phyloP scores from a whole-genome alignment of 2,329 filamentous ascomycete species.

The Ophiosphaerella narmari region DNA sequence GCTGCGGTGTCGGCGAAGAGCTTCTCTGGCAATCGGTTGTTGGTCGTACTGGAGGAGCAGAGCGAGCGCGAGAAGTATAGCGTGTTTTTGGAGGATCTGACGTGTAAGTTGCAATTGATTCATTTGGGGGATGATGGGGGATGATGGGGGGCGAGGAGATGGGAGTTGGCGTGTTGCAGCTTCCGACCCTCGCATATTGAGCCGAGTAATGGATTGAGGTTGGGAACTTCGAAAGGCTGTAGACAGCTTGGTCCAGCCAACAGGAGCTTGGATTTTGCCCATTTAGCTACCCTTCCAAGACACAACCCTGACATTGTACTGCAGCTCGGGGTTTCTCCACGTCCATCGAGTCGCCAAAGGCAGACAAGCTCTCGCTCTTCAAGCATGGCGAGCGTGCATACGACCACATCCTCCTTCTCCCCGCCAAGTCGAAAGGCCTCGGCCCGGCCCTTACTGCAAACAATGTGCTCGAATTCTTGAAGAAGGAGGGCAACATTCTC shows the following conservation, averaged over 20 bases:
- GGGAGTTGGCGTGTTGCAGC: not conserved
- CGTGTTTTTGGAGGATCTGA: slow-evolving; percentile 75
- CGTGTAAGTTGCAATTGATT: slow-evolving; percentile 57
- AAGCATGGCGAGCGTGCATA: slow-evolving; percentile 84
- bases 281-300: too few relatives aligned
- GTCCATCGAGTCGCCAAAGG: slow-evolving; percentile 68
- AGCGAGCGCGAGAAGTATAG: slow-evolving; percentile 82
- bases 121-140: not conserved
- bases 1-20: slow-evolving; percentile 76
- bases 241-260: slow-evolving; percentile 3
- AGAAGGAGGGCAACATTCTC: slow-evolving; percentile 88
- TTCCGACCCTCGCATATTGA: not conserved
- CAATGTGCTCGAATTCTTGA: slow-evolving; percentile 86
- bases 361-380: slow-evolving; percentile 71
- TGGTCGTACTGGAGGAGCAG: slow-evolving; percentile 84
- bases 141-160: not conserved
- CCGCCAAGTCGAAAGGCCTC: slow-evolving; percentile 88
- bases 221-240: slow-evolving; percentile 13
- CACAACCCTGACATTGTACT: slow-evolving; percentile 8
- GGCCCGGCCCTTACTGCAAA: slow-evolving; percentile 87
- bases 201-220: not conserved
- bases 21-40: slow-evolving; percentile 75
- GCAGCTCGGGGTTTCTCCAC: slow-evolving; percentile 82
- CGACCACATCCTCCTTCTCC: slow-evolving; percentile 89
- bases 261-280: too few relatives aligned